Percentiles rank a stretch among this genome's conserved stretches.
Conservation (phyloP, 305 asterid genomes). For the Galium porrigens region DNA sequence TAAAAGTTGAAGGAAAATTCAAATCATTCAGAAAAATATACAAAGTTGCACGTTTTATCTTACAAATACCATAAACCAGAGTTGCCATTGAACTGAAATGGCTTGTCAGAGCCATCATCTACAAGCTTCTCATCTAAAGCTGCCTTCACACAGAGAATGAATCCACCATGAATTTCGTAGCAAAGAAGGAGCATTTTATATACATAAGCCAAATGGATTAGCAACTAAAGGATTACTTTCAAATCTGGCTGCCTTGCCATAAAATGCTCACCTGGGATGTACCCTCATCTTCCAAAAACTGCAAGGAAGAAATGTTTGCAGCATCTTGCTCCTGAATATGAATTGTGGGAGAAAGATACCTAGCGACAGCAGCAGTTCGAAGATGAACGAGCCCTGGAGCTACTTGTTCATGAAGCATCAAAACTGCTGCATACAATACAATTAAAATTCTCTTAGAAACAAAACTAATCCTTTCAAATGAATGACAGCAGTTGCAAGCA, state of each 20-base stretch:
- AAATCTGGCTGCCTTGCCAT: not conserved
- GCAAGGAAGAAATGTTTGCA: conserved; percentile 27
- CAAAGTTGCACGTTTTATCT: conserved; percentile 34
- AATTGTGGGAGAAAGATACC: conserved; percentile 39
- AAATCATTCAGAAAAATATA: conserved; percentile 4
- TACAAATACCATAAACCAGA: conserved; percentile 62
- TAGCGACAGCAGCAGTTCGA: conserved; percentile 36
- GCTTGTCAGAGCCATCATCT: conserved; percentile 24
- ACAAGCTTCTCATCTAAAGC: conserved; percentile 35
- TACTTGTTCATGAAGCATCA: conserved; percentile 53
- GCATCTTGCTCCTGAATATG: conserved; percentile 39
- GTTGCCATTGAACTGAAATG: conserved; percentile 27
- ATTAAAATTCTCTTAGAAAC: conserved; percentile 8
- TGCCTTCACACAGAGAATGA: conserved; percentile 27
- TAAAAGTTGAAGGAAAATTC: not conserved
- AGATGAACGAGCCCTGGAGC: conserved; percentile 34
- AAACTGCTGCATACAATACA: conserved; percentile 34
- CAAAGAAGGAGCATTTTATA: not conserved
- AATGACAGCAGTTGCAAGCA: not conserved
- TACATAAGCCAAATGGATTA: not conserved
- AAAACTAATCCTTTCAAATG: not conserved
- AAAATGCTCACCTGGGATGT: conserved; percentile 33
- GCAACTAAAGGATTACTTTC: not conserved
- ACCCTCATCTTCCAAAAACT: conserved; percentile 32
- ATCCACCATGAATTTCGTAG: conserved; percentile 16